Conservation (phyloP, 2,329 filamentous ascomycete species). For the Aspergillus sp. region DNA sequence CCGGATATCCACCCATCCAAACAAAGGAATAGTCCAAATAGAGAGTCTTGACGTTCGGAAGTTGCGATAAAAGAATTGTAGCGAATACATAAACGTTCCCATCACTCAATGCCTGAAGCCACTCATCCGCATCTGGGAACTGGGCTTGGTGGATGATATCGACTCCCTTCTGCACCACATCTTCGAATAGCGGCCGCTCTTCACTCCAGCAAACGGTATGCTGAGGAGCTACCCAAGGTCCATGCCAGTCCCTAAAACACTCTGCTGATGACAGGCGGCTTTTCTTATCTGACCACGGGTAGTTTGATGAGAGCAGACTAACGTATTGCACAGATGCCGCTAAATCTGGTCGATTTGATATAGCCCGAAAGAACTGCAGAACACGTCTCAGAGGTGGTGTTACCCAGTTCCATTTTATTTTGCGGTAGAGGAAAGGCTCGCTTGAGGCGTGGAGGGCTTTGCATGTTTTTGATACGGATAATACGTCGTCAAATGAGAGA, state of each 20-base stretch:
- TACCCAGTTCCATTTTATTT: background rate
- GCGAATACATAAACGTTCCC: background rate
- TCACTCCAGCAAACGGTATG: background rate
- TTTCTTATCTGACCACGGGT: background rate
- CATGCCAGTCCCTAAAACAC: background rate
- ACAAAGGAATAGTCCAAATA: background rate
- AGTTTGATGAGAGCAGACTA: background rate
- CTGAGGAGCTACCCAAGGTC: background rate
- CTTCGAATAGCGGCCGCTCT: background rate
- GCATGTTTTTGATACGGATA: background rate
- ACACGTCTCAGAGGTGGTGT: background rate
- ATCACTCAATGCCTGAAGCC: background rate
- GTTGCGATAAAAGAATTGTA: background rate
- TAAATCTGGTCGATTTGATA: background rate
- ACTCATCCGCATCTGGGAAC: background rate
- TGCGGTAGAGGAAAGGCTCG: background rate
- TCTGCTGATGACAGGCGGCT: background rate
- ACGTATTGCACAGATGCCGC: background rate
- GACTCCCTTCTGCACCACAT: background rate
- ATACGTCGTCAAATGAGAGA: background rate
- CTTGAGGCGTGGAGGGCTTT: background rate
- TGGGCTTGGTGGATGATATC: background rate
- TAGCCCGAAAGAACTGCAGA: background rate
- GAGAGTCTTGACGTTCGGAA: background rate
- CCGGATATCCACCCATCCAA: slow-evolving; percentile 1